Base-by-base conservation (phyloP, 2,329 filamentous ascomycete species). In the Trichophyton benhamiae region DNA sequence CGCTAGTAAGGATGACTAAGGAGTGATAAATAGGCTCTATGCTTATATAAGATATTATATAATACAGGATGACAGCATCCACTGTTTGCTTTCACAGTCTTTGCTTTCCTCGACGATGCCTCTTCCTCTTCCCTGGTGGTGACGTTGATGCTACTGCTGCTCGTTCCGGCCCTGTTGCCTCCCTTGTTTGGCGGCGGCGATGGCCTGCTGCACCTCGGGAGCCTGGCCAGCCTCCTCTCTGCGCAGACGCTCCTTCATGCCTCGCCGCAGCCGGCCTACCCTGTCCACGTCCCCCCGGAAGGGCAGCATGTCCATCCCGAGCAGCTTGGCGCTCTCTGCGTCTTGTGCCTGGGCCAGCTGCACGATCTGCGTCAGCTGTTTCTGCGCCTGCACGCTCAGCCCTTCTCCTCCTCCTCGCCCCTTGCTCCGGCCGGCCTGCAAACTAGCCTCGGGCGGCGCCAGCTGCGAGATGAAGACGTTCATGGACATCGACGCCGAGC, bases 401-500 rank as follows among this genome's bases (percentile, higher is more conserved):
- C 67, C 69, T 48, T 75, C 71, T 20, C 20, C 20, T 20, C 20
- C 72, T 59, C 65, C 61, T 71, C 66, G 68, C 74, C 33, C 38
- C 30, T 42, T 25, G 55, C 38, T 11, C 20, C 15, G 38, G 55
- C 30, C 13, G 17, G 57, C 57, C 36, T n/a, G 22, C 64, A 75
- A 76, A 65, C 69, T 75, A 57, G 72, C 74, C 11, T 89, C 74
- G 3, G 90, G 76, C 2, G 89, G 89, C 0, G 87, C 87, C 58
- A 95, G 81, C 74, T 95, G 90, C 4, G 86, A 86, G 62, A 95
- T 83, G 58, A 89, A 91, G 65, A 95, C 89, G 74, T 89, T 91
- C 27, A 89, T 75, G 1, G 90, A 91, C 59, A 97, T 77, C 15
- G 85, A 84, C 22, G 89, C 76, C 71, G 89, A 89, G 63, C 91